A percentile compares a stretch with the other conserved stretches of the same genome.
These are phyloP conservation scores for Fusarium solani-melongenae DNA, from an alignment of 2,329 filamentous ascomycete genomes.

Conservation along the genomic window DNA sequence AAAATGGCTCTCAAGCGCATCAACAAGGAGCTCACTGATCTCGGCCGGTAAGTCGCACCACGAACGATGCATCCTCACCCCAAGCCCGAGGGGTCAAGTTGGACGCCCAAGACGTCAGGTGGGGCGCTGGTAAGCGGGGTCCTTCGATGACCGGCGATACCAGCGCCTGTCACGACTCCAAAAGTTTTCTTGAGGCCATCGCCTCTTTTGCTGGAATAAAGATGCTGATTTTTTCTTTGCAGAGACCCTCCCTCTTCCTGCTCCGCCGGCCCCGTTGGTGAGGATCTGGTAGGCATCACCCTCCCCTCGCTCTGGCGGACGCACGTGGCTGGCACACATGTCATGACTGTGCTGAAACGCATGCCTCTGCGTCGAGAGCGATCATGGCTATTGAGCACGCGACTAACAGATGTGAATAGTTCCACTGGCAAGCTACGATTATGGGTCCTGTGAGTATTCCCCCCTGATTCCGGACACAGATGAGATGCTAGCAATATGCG, in stretches of 20 bases:
- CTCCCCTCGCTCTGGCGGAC: conserved; percentile 40
- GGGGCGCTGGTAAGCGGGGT: conserved; percentile 53
- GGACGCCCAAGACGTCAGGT: conserved; percentile 49
- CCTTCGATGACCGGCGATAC: conserved; percentile 31
- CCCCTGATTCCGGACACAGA: conserved; percentile 3
- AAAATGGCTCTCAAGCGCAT: conserved; percentile 92
- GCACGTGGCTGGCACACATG: conserved; percentile 26
- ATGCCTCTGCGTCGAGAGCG: background rate
- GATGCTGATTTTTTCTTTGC: conserved; percentile 41
- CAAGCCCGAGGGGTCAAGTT: conserved; percentile 40
- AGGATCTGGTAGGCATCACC: conserved; percentile 87
- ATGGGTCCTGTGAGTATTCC: conserved; percentile 90
- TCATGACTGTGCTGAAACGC: conserved; percentile 24
- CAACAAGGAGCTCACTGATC: conserved; percentile 92
- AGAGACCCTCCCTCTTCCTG: conserved; percentile 99
- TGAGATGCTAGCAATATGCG: conserved; percentile 14
- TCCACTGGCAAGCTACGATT: conserved; percentile 99
- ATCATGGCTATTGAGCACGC: conserved; percentile 6
- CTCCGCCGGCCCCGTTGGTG: conserved; percentile 95
- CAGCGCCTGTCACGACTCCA: conserved; percentile 21
- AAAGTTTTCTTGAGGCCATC: background rate
- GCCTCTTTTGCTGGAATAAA: background rate
- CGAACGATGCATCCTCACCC: conserved; percentile 19
- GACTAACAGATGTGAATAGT: conserved; percentile 66
- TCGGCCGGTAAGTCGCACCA: conserved; percentile 77